Evolutionary conservation across 2,329 filamentous ascomycete species (phyloP).

Genomic region (Zymoseptoria tritici): DNA sequence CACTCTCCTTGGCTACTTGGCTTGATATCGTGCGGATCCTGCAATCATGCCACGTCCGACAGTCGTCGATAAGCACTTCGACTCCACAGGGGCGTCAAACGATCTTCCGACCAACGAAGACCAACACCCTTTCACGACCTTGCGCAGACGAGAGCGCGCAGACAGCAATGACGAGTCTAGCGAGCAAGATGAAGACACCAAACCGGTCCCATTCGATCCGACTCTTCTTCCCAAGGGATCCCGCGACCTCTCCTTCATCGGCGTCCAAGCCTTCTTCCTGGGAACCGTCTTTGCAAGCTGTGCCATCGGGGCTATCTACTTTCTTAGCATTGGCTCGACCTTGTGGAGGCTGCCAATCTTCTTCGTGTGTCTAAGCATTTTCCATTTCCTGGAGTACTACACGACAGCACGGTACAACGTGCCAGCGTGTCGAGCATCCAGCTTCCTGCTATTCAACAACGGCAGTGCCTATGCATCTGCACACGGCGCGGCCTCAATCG

Average conservation of each 20-base stretch:
- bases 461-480: slow-evolving; percentile 78
- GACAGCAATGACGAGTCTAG: background rate
- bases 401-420: slow-evolving; percentile 82
- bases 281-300: slow-evolving; percentile 33
- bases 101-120: background rate
- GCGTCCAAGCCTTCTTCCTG: slow-evolving; percentile 39
- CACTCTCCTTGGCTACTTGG: background rate
- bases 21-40: background rate
- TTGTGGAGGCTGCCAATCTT: slow-evolving; percentile 57
- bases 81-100: background rate
- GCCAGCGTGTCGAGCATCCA: slow-evolving; percentile 58
- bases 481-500: slow-evolving; percentile 64
- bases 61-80: background rate
- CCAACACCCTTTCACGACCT: background rate
- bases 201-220: slow-evolving; percentile 20
- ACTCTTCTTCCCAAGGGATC: slow-evolving; percentile 36
- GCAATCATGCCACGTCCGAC: background rate
- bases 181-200: slow-evolving; percentile 10
- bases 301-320: slow-evolving; percentile 23
- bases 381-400: slow-evolving; percentile 97
- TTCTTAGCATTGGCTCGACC: slow-evolving; percentile 15
- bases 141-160: background rate
- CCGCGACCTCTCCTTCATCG: slow-evolving; percentile 42
- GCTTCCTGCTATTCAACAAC: slow-evolving; percentile 79
- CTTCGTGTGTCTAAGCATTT: slow-evolving; percentile 60